These are phyloP conservation scores for Puccinellia tenuiflora DNA, from an alignment of 176 grass and related monocot species.

Conservation along the genomic window DNA sequence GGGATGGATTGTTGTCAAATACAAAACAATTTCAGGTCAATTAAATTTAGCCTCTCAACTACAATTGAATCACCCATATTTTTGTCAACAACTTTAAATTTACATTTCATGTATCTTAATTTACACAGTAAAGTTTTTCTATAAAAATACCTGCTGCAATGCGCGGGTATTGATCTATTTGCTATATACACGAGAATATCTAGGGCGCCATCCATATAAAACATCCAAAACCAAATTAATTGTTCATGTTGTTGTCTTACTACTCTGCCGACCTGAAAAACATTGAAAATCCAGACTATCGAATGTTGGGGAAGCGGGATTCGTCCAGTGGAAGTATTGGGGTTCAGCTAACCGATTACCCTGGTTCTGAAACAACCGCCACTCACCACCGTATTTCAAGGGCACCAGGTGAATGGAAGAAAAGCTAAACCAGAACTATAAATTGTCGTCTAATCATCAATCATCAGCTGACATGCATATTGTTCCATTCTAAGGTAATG, in stretches of 20 bases:
- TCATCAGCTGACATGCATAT: not conserved
- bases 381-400: not conserved
- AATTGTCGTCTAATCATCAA: not conserved
- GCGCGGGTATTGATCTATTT: not conserved
- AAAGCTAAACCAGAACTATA: not conserved
- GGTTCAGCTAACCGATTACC: not conserved
- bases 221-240: not conserved
- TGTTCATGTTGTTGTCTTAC: not conserved
- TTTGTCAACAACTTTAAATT: too few species aligned
- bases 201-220: not conserved
- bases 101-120: too few species aligned
- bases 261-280: not conserved
- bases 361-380: not conserved
- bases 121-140: too few species aligned
- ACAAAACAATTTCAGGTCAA: too few species aligned
- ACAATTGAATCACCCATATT: too few species aligned
- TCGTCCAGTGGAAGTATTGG: not conserved
- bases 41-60: too few species aligned
- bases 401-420: slow-evolving; percentile 3
- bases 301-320: not conserved
- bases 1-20: too few species aligned
- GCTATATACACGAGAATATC: not conserved
- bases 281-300: too few species aligned
- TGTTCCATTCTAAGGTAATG: not conserved
- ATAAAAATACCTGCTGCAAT: too few species aligned